These are phyloP conservation scores for Phellinidium pouzarii DNA, from an alignment of 1,284 basidiomycete species.

Conservation along the genomic window DNA sequence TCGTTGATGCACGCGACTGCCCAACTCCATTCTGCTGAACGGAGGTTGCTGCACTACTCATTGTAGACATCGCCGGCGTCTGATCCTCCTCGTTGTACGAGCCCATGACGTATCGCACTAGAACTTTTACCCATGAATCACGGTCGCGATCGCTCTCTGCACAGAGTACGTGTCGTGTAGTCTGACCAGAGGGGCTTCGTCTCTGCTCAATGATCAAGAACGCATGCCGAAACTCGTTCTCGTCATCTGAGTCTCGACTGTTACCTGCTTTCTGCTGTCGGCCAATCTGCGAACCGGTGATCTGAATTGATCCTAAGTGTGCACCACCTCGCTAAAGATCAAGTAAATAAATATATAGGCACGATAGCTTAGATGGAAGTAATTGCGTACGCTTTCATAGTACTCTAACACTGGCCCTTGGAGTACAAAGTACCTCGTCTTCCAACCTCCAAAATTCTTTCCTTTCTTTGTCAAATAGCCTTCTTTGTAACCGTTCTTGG, in stretches of 20 bases:
- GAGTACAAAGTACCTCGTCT: conserved; percentile 90
- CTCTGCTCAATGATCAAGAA: conserved; percentile 92
- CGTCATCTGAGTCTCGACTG: conserved; percentile 57
- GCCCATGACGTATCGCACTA: conserved; percentile 79
- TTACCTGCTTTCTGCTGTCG: conserved; percentile 50
- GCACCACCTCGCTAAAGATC: conserved; percentile 72
- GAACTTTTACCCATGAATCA: conserved; percentile 91
- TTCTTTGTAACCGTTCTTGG: conserved; percentile 83
- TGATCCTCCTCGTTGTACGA: conserved; percentile 61
- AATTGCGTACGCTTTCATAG: conserved; percentile 80
- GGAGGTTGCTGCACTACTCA: conserved; percentile 5
- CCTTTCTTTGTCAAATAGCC: conserved; percentile 96
- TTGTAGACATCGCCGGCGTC: conserved; percentile 6
- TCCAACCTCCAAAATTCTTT: conserved; percentile 96
- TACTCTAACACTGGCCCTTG: conserved; percentile 86
- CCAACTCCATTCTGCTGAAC: conserved; percentile 11
- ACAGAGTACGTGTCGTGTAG: conserved; percentile 86
- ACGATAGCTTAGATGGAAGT: conserved; percentile 11
- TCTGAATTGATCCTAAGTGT: conserved; percentile 82
- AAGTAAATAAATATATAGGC: conserved; percentile 5
- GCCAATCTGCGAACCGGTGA: conserved; percentile 85
- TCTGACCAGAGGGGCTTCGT: conserved; percentile 61
- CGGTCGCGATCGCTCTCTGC: conserved; percentile 92
- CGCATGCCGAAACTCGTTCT: conserved; percentile 92
- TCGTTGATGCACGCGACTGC: conserved; percentile 54